Evolutionary conservation across 768 basidiomycete genomes (phyloP), one percentile per base, ranked within the genome.

Genomic region (Ramaria sp.): DNA sequence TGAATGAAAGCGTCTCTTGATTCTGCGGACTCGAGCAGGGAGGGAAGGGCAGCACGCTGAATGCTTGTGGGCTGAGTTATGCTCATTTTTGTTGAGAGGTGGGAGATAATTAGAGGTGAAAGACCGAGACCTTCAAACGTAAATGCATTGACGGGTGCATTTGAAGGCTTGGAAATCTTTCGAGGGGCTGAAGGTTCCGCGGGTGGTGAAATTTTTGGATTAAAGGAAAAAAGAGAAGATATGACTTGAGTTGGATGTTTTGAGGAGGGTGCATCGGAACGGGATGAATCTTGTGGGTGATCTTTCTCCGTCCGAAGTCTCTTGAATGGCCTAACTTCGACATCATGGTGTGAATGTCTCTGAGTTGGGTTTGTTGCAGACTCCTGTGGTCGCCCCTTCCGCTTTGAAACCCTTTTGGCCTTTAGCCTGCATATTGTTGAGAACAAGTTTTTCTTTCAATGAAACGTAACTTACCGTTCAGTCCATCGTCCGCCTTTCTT

Each of bases 61-160:
- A 96, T 91, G 9, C 88, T 82, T 0, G 95, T 98, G 3, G 95
- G 95, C 60, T 84, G 87, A 10, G 74, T 67, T 41, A 98, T 89
- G 32, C 72, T 71, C 81, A 96, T 83, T 70, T 92, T 97, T 20
- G 66, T 73, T 24, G 77, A 71, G 12, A 97, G 75, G 67, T 96
- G 94, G 2, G 82, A 66, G 47, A 82, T 76, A 22, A 98, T 71
- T 42, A 95, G 75, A 1, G 88, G 83, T 65, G 92, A 77, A 12
- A 98, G 78, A 16, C 91, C 92, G 15, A 97, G 75, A 0, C 85
- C 89, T 30, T 73, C 63, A 65, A 98, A 95, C 1, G 82, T 83
- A 0, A 89, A 88, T 0, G 84, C 78, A 57, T 84, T 82, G 8
- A 91, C 71, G 3, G 89, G 90, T 0, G 91, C 90, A 74, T 94